A percentile compares a stretch with the other conserved stretches of the same genome.
Evolutionary conservation across 768 basidiomycete genomes (phyloP).

Genomic region (Lactarius evosmus): DNA sequence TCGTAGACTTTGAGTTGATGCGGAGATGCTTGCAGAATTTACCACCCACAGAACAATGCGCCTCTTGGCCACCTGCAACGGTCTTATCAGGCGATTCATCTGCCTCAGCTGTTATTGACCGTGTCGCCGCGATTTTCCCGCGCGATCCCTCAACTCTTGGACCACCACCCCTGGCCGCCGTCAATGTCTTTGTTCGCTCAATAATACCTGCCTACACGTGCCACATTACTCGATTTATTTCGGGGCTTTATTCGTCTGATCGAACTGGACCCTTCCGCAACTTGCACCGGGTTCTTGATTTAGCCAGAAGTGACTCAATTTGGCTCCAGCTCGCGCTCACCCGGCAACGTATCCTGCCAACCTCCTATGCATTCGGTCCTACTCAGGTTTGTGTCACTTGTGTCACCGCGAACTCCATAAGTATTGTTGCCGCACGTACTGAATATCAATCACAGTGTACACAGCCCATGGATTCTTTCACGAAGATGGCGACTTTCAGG

Average conservation of each 20-base stretch:
- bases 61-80: slow-evolving; percentile 9
- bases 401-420: background rate
- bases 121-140: slow-evolving; percentile 13
- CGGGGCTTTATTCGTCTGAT: slow-evolving; percentile 17
- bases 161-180: background rate
- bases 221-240: slow-evolving; percentile 17
- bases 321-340: slow-evolving; percentile 16
- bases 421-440: slow-evolving; percentile 15
- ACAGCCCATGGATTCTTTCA: slow-evolving; percentile 28
- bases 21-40: slow-evolving; percentile 19
- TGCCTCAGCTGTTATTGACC: slow-evolving; percentile 9
- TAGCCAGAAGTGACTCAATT: background rate
- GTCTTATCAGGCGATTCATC: slow-evolving; percentile 10
- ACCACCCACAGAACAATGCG: background rate
- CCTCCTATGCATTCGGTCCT: background rate
- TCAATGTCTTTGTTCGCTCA: slow-evolving; percentile 19
- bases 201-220: slow-evolving; percentile 19
- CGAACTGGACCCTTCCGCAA: slow-evolving; percentile 8
- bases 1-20: slow-evolving; percentile 20
- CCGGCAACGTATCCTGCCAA: slow-evolving; percentile 17
- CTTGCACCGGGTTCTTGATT: slow-evolving; percentile 20
- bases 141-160: slow-evolving; percentile 2
- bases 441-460: slow-evolving; percentile 16
- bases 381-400: slow-evolving; percentile 28
- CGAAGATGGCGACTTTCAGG: slow-evolving; percentile 11